Evolutionary conservation across 2,329 filamentous ascomycete species (phyloP), one percentile per base, ranked within the genome.

Genomic region (Moelleriella libera): DNA sequence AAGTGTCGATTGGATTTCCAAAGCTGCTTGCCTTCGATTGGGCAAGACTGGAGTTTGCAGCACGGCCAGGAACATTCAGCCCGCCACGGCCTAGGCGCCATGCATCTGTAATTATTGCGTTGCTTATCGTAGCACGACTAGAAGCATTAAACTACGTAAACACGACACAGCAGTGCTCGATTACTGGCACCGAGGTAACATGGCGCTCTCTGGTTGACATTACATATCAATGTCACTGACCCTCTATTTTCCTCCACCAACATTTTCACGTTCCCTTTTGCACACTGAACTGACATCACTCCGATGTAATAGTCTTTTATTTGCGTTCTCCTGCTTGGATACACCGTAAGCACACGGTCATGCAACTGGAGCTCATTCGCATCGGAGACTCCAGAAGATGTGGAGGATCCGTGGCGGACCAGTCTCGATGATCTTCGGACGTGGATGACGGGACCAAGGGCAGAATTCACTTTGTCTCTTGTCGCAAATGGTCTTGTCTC

Each of bases 151-250:
- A 74, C 46, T 61, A 58, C 32, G 66, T 75, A 1, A 64, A 69
- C 11, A 58, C 60, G 30, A 65, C 70, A 49, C 65, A 74, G 37
- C 73, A 77, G 57, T 79, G 75, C 54, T 65, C 72, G 6, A 62
- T 58, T 10, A 61, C 68, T 21, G 74, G 74, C 3, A 53, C 77
- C 12, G 72, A 77, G 66, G 73, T 64, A 52, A 50, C 55, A 34
- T 21, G 31, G 47, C 9, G 21, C 29, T 37, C 12, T 37, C 8
- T 8, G 12, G 34, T 37, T 8, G 34, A 37, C 41, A 39, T 39
- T n/a, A 39, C 14, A 5, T 14, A n/a, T n/a, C 41, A 42, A 39
- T 29, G 14, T 32, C 31, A 30, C 11, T 9, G 11, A 40, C 31
- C 34, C 11, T 44, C 31, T 31, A 30, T 30, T 37, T 8, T 9